Percentiles rank a stretch among this genome's conserved stretches.
Evolutionary conservation across 1,284 basidiomycete genomes (phyloP).

Genomic region (Ustilago sp.): DNA sequence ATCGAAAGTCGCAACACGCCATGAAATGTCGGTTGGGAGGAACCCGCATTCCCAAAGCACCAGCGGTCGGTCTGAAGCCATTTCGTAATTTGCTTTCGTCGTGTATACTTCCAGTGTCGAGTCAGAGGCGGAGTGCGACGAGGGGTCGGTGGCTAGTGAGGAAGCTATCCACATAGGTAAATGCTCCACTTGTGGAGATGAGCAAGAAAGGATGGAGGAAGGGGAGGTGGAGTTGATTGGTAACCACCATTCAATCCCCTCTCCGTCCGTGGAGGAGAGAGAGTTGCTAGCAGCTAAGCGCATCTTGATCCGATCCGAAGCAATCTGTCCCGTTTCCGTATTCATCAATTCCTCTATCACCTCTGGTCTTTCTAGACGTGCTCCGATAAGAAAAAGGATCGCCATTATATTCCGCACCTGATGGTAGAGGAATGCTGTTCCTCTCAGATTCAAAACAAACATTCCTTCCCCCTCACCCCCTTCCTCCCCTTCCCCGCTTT

Average conservation of each 20-base stretch:
- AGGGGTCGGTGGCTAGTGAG: constrained; percentile 3
- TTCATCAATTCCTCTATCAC: constrained; percentile 84
- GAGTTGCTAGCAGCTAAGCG: constrained; percentile 17
- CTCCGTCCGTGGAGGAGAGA: background rate
- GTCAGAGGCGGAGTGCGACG: background rate
- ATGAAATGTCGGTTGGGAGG: constrained; percentile 76
- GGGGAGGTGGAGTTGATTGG: constrained; percentile 31
- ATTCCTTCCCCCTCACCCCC: constrained; percentile 59
- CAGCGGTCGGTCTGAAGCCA: constrained; percentile 90
- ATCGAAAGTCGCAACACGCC: constrained; percentile 77
- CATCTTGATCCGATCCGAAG: constrained; percentile 43
- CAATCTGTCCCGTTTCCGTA: constrained; percentile 70
- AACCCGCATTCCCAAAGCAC: constrained; percentile 93
- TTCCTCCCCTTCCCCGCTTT: constrained; percentile 36
- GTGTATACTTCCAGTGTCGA: constrained; percentile 39
- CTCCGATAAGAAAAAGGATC: constrained; percentile 87
- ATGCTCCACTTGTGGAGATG: background rate
- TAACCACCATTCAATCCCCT: constrained; percentile 41
- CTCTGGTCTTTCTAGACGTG: constrained; percentile 80
- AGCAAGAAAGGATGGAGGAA: background rate
- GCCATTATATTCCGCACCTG: constrained; percentile 98
- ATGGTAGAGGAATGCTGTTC: constrained; percentile 93
- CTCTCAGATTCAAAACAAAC: constrained; percentile 86
- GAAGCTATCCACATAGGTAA: constrained; percentile 37
- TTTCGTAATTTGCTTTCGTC: constrained; percentile 87